These are phyloP conservation scores for Sclerotinia trifoliorum DNA, from an alignment of 2,329 filamentous ascomycete genomes.

Conservation along the genomic window DNA sequence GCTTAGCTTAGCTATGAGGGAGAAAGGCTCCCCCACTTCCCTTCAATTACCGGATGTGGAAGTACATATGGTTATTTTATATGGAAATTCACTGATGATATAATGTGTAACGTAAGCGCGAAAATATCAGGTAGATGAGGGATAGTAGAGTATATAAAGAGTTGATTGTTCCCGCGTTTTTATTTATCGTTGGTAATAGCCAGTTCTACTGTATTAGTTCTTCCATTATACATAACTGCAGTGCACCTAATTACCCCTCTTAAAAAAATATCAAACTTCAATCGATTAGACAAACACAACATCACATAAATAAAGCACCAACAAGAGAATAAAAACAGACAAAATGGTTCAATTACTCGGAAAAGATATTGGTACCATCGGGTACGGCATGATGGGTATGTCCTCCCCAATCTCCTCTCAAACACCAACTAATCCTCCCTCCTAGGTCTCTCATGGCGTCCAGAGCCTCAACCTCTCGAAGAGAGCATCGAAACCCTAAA, in stretches of 20 bases:
- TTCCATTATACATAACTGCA: neutral
- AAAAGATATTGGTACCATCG: conserved; percentile 34
- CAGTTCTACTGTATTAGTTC: neutral
- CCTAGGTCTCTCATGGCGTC: conserved; percentile 40
- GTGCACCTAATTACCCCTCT: neutral
- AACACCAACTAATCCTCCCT: conserved; percentile 7
- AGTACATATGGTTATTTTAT: no score
- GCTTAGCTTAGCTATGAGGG: no score
- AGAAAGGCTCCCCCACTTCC: no score
- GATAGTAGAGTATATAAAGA: neutral
- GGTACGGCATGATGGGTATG: conserved; percentile 35
- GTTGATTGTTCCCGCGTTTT: neutral
- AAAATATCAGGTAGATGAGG: no score
- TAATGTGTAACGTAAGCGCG: no score
- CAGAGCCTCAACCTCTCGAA: conserved; percentile 43
- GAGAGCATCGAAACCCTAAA: conserved; percentile 56
- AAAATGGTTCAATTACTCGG: conserved; percentile 35
- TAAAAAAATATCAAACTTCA: neutral
- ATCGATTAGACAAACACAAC: neutral
- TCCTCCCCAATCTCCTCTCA: neutral
- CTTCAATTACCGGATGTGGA: no score
- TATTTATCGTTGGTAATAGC: neutral
- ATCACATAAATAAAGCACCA: neutral
- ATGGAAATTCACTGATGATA: no score
- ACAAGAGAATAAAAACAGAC: neutral